Percentiles rank a stretch among this genome's conserved stretches.
Conservation (phyloP, 805 yeast species). For the Yueomyces sinensis region DNA sequence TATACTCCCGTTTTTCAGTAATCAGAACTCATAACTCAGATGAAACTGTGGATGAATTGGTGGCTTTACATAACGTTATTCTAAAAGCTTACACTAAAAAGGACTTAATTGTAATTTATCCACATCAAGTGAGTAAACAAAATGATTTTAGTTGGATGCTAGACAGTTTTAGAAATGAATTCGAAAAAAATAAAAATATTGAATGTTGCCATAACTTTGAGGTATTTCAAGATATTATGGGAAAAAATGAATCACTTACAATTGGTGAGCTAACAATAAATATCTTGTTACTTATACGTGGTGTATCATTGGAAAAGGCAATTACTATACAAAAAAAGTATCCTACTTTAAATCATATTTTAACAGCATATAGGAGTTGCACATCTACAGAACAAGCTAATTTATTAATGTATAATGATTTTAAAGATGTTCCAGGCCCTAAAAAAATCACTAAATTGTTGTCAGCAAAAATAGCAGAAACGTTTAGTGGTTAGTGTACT, state of each 20-base stretch:
- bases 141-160: conserved; percentile 34
- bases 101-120: conserved; percentile 37
- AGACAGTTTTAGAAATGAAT: conserved; percentile 31
- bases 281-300: conserved; percentile 69
- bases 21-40: conserved; percentile 59
- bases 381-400: conserved; percentile 15
- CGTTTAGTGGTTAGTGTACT: conserved; percentile 7
- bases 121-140: conserved; percentile 36
- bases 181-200: conserved; percentile 21
- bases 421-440: conserved; percentile 22
- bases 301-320: conserved; percentile 80
- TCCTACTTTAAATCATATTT: conserved; percentile 52
- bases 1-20: conserved; percentile 52
- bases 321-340: conserved; percentile 54
- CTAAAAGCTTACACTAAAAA: conserved; percentile 32
- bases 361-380: conserved; percentile 19
- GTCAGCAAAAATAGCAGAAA: conserved; percentile 22
- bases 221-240: conserved; percentile 52
- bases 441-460: conserved; percentile 21
- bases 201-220: conserved; percentile 35
- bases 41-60: conserved; percentile 42
- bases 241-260: conserved; percentile 57
- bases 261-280: conserved; percentile 62
- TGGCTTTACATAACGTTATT: conserved; percentile 34
- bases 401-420: conserved; percentile 12